phyloP scores from a whole-genome alignment of 805 yeast genomes.

The Scheffersomyces coipomensis region DNA sequence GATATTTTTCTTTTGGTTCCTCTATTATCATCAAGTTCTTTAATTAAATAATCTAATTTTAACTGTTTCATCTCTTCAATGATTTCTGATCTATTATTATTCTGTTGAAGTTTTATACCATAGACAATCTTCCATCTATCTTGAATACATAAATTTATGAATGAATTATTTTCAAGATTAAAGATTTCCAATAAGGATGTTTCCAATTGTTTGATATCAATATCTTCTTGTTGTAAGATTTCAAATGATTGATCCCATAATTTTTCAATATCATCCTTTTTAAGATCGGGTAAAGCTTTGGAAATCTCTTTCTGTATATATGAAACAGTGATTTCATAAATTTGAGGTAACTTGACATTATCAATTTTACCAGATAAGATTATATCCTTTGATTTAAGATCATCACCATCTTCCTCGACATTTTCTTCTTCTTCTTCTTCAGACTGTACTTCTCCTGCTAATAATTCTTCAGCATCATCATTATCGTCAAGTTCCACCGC shows the following conservation, averaged over 20 bases:
- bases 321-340: conserved; percentile 26
- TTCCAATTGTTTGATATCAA: conserved; percentile 47
- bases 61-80: conserved; percentile 42
- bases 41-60: conserved; percentile 40
- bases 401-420: conserved; percentile 13
- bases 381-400: conserved; percentile 3
- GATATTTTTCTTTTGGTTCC: conserved; percentile 19
- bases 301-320: conserved; percentile 57
- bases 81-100: conserved; percentile 31
- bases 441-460: conserved; percentile 25
- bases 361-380: background rate
- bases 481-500: conserved; percentile 35
- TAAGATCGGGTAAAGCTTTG: conserved; percentile 3
- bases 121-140: conserved; percentile 55
- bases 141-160: conserved; percentile 48
- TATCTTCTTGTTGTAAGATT: conserved; percentile 35
- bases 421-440: conserved; percentile 20
- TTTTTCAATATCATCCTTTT: background rate
- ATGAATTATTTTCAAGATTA: conserved; percentile 48
- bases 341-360: background rate
- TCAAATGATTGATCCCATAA: background rate
- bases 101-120: conserved; percentile 39
- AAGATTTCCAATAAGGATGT: conserved; percentile 51
- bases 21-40: conserved; percentile 33
- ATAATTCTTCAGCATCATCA: conserved; percentile 16